A percentile compares a stretch with the other conserved stretches of the same genome.
Evolutionary conservation across 768 basidiomycete genomes (phyloP).

Genomic region (Suillus spraguei): DNA sequence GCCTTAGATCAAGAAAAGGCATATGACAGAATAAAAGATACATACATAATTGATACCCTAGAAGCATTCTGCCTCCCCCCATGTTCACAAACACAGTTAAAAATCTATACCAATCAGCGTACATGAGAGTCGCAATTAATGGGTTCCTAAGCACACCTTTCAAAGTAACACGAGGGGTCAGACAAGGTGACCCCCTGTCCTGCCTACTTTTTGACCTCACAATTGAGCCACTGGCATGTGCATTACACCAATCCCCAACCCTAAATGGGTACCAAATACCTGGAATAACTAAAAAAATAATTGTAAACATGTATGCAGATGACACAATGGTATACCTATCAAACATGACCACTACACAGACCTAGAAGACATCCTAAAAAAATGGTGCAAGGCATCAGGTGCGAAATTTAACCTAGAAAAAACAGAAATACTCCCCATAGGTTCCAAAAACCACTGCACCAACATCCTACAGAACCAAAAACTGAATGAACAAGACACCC

Average conservation of each 20-base stretch:
- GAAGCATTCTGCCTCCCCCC: constrained; percentile 26
- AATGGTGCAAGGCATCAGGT: constrained; percentile 14
- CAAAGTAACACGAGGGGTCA: accelerated
- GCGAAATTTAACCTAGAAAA: constrained; percentile 27
- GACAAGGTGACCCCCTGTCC: neutral
- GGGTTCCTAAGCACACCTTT: accelerated
- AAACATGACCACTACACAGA: too few species aligned
- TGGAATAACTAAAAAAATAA: too few species aligned
- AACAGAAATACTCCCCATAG: constrained; percentile 23
- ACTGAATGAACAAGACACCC: neutral
- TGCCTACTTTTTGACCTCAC: neutral
- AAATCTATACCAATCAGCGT: neutral
- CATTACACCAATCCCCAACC: too few species aligned
- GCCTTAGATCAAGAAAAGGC: constrained; percentile 36
- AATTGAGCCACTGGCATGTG: neutral
- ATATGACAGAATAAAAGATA: constrained; percentile 19
- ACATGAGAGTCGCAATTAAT: neutral
- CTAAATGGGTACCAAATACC: too few species aligned
- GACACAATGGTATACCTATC: constrained; percentile 17
- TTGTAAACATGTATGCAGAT: neutral
- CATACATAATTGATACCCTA: constrained; percentile 33
- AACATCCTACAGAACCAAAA: neutral
- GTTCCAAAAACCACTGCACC: neutral
- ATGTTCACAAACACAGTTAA: constrained; percentile 28
- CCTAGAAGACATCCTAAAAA: constrained; percentile 10